Conservation (phyloP, 2,329 filamentous ascomycete genomes). For the Colletotrichum karsti region DNA sequence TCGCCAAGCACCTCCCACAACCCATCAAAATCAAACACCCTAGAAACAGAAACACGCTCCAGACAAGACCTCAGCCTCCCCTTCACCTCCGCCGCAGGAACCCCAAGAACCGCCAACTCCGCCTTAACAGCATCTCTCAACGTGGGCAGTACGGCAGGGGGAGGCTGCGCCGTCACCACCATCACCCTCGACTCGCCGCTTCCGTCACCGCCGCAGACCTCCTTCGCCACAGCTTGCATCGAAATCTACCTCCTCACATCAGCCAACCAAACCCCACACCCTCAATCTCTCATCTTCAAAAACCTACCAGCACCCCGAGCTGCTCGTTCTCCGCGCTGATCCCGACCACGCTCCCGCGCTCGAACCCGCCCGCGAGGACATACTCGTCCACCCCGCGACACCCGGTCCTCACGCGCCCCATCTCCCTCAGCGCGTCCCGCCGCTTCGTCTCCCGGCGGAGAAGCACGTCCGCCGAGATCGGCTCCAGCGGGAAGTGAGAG, state of each 20-base stretch:
- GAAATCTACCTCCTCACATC: slow-evolving; percentile 45
- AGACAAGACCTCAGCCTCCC: slow-evolving; percentile 47
- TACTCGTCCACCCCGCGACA: slow-evolving; percentile 58
- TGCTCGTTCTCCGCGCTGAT: slow-evolving; percentile 61
- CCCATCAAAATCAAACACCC: slow-evolving; percentile 67
- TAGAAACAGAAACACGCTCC: slow-evolving; percentile 60
- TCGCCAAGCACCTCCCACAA: slow-evolving; percentile 65
- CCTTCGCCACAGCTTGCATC: slow-evolving; percentile 54
- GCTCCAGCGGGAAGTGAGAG: slow-evolving; percentile 53
- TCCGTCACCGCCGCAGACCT: slow-evolving; percentile 42
- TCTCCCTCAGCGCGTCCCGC: slow-evolving; percentile 37
- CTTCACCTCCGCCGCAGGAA: slow-evolving; percentile 28
- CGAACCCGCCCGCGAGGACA: slow-evolving; percentile 55
- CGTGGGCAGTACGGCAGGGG: slow-evolving; percentile 47
- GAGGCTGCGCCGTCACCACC: slow-evolving; percentile 59
- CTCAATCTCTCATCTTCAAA: background rate
- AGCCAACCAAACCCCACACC: background rate
- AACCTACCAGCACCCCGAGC: slow-evolving; percentile 56
- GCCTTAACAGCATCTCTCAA: slow-evolving; percentile 50
- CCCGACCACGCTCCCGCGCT: slow-evolving; percentile 61
- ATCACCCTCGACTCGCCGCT: slow-evolving; percentile 40
- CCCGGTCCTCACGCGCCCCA: slow-evolving; percentile 49
- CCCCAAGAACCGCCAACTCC: slow-evolving; percentile 38
- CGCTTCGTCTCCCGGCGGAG: slow-evolving; percentile 47
- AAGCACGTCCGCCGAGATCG: slow-evolving; percentile 53